A percentile compares a stretch with the other conserved stretches of the same genome.
Evolutionary conservation across 2,329 filamentous ascomycete genomes (phyloP).

Genomic region (Paracamarosporium sp.): DNA sequence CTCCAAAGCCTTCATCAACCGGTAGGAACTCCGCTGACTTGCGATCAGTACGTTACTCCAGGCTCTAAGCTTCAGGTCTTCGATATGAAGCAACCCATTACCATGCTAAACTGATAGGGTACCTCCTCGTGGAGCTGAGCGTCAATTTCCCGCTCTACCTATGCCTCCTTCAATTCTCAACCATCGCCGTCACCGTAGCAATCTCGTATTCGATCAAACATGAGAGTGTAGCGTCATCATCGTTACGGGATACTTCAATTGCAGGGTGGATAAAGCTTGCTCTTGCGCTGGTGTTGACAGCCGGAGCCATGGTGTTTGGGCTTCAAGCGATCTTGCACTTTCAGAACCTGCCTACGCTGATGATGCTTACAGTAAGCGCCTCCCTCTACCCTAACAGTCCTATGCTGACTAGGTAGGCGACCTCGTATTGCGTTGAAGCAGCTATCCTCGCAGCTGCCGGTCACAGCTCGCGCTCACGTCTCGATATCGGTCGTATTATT

Average conservation of each 20-base stretch:
- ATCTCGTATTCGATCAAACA: background rate
- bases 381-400: background rate
- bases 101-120: background rate
- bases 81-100: background rate
- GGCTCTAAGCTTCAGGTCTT: background rate
- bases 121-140: conserved; percentile 24
- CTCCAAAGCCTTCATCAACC: background rate
- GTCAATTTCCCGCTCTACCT: conserved; percentile 23
- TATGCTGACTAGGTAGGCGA: conserved; percentile 19
- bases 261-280: background rate
- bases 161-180: conserved; percentile 16
- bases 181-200: background rate
- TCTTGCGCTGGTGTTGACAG: conserved; percentile 8
- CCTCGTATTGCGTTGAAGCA: conserved; percentile 23
- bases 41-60: background rate
- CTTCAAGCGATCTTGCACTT: conserved; percentile 40
- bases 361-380: conserved; percentile 37
- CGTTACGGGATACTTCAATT: background rate
- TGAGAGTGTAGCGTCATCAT: background rate
- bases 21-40: background rate
- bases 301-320: conserved; percentile 29
- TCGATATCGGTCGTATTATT: conserved; percentile 19
- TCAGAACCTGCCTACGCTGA: conserved; percentile 36
- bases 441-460: conserved; percentile 13
- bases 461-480: conserved; percentile 10